phyloP scores from a whole-genome alignment of 1,284 basidiomycete genomes.

The Psilocybe mexicana region DNA sequence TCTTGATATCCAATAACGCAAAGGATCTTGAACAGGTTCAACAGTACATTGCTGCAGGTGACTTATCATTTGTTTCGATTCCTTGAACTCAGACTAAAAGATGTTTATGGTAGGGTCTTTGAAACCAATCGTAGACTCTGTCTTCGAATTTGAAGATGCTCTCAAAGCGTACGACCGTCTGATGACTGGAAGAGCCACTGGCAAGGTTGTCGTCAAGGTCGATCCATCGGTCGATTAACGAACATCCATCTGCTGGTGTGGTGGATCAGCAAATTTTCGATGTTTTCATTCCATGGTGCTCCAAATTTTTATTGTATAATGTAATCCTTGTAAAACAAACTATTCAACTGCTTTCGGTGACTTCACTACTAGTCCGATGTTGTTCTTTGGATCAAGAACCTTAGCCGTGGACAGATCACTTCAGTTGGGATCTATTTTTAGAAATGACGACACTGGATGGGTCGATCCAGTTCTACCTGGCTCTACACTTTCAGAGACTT shows the following conservation, averaged over 20 bases:
- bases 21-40: conserved; percentile 38
- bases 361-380: no score
- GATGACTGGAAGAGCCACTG: conserved; percentile 55
- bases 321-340: no score
- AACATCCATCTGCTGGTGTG: background rate
- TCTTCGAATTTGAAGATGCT: conserved; percentile 56
- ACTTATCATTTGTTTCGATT: conserved; percentile 12
- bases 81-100: background rate
- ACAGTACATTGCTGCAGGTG: conserved; percentile 46
- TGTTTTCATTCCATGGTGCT: no score
- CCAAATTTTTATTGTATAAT: no score
- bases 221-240: conserved; percentile 25
- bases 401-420: no score
- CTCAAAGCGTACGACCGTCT: conserved; percentile 61
- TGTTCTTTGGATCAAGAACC: no score
- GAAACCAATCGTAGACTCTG: conserved; percentile 62
- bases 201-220: conserved; percentile 62
- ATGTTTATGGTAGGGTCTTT: conserved; percentile 42
- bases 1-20: conserved; percentile 33
- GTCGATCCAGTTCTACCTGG: background rate
- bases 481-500: background rate
- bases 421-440: no score
- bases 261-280: background rate
- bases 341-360: no score
- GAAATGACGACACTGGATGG: no score